phyloP scores from a whole-genome alignment of 1,284 basidiomycete species.

The Testicularia cyperi region DNA sequence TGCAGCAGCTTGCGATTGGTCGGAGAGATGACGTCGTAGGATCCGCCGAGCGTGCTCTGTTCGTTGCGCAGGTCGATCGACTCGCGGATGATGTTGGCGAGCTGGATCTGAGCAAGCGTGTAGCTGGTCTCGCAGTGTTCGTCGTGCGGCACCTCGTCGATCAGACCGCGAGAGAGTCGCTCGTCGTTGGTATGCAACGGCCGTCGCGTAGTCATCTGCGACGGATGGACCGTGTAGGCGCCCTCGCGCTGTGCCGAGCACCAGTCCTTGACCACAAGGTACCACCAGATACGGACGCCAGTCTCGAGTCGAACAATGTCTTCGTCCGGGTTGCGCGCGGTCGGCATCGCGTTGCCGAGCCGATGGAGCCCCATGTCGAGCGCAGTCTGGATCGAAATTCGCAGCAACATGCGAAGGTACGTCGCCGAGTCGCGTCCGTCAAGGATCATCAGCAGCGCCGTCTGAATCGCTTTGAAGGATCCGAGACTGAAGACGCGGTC shows the following conservation, averaged over 20 bases:
- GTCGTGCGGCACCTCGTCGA: conserved; percentile 17
- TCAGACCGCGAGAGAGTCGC: conserved; percentile 14
- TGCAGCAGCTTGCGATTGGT: conserved; percentile 33
- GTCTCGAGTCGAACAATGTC: conserved; percentile 38
- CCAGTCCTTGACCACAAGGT: conserved; percentile 49
- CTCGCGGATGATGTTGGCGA: conserved; percentile 41
- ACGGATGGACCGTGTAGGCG: conserved; percentile 43
- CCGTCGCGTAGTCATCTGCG: conserved; percentile 40
- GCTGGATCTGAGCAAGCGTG: conserved; percentile 36
- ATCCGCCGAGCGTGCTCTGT: conserved; percentile 24
- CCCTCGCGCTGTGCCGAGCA: conserved; percentile 41
- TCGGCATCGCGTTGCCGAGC: conserved; percentile 34
- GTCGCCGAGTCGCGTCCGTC: conserved; percentile 33
- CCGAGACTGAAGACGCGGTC: conserved; percentile 27
- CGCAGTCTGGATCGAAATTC: conserved; percentile 44
- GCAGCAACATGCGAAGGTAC: conserved; percentile 33
- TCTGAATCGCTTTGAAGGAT: conserved; percentile 40
- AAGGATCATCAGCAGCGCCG: conserved; percentile 41
- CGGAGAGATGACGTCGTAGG: conserved; percentile 21
- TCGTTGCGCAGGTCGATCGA: conserved; percentile 41
- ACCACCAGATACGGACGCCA: conserved; percentile 47
- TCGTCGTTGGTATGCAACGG: conserved; percentile 44
- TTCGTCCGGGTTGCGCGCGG: conserved; percentile 8
- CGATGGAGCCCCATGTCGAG: conserved; percentile 47
- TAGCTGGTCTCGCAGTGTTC: conserved; percentile 36